A percentile compares a stretch with the other conserved stretches of the same genome.
phyloP scores from a whole-genome alignment of 805 yeast species.

The Nakazawaea ishiwadae region DNA sequence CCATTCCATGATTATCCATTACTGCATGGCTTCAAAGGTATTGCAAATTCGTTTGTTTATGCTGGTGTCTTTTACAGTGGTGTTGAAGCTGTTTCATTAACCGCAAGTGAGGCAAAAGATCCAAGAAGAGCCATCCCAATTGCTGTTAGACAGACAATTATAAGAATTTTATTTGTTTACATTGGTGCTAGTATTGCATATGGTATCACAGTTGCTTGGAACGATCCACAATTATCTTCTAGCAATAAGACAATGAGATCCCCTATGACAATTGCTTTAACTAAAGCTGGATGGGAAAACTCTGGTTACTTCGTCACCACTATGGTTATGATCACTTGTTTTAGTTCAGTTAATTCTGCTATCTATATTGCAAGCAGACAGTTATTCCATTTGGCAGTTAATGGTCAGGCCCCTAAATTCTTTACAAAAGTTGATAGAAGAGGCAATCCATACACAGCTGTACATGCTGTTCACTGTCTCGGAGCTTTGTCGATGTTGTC shows the following conservation, averaged over 20 bases:
- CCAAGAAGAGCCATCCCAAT: slow-evolving; percentile 48
- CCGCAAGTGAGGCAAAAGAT: slow-evolving; percentile 52
- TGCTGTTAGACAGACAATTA: slow-evolving; percentile 51
- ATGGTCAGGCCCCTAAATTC: slow-evolving; percentile 53
- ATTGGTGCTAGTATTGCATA: slow-evolving; percentile 50
- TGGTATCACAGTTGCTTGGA: slow-evolving; percentile 56
- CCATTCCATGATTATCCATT: slow-evolving; percentile 31
- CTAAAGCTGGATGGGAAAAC: slow-evolving; percentile 47
- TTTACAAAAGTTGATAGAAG: slow-evolving; percentile 45
- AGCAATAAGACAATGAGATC: slow-evolving; percentile 37
- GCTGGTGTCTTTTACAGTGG: slow-evolving; percentile 59
- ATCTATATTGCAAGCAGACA: slow-evolving; percentile 69
- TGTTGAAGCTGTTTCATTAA: slow-evolving; percentile 48
- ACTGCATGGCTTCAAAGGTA: slow-evolving; percentile 45
- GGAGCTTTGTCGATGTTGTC: slow-evolving; percentile 56
- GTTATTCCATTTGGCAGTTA: slow-evolving; percentile 57
- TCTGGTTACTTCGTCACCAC: slow-evolving; percentile 55
- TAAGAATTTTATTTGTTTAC: slow-evolving; percentile 49
- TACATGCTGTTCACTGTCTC: slow-evolving; percentile 46
- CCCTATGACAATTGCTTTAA: slow-evolving; percentile 44
- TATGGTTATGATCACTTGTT: slow-evolving; percentile 55
- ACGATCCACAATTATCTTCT: slow-evolving; percentile 40
- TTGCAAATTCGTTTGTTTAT: slow-evolving; percentile 53
- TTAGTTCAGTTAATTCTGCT: slow-evolving; percentile 67
- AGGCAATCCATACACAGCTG: slow-evolving; percentile 65